Evolutionary conservation across 2,329 filamentous ascomycete species (phyloP), one percentile per base, ranked within the genome.

Genomic region (Taxawa tesnikishii): DNA sequence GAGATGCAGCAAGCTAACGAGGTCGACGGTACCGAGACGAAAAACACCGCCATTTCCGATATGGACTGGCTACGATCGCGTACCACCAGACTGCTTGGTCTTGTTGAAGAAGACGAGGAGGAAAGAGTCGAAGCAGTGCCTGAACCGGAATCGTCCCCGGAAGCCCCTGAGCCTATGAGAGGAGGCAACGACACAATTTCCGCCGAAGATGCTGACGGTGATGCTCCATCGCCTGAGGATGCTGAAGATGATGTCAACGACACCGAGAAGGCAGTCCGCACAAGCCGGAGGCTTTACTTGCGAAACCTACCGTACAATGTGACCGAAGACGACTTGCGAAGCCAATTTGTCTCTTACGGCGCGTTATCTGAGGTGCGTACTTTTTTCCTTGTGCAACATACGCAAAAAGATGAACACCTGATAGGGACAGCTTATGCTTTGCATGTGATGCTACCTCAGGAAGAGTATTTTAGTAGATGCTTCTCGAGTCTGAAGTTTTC

Each of bases 381-480:
- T 43, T 33, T 39, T 42, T 43, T 36, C 34, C 29, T 42, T 39
- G 37, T 32, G n/a, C 44, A 37, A 18, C 31, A 16, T 36, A n/a
- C 31, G 33, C 24, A 33, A 30, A 39, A 72, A 88, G 90, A 96
- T 96, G 88, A 96, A 83, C 65, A 74, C 73, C 81, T 75, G 90
- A 96, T 96, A 96, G 90, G 90, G 90, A 96, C 90, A 96, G 76
- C 88, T 85, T 82, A 94, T 88, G 81, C 81, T 34, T 15, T 63
- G 83, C 82, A 84, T 68, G 67, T 96, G 87, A 92, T 87, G 82
- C 75, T 47, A 54, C 68, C 84, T 64, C 75, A 77, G 79, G 79
- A 78, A 85, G 78, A 83, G 73, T 81, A 90, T 94, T 92, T 94
- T 98, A 94, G 90, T 98, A 98, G 88, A 96, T 94, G 83, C 83